A percentile compares a stretch with the other conserved stretches of the same genome.
Evolutionary conservation across 2,329 filamentous ascomycete genomes (phyloP).

Genomic region (Paraphoma chrysanthemicola): DNA sequence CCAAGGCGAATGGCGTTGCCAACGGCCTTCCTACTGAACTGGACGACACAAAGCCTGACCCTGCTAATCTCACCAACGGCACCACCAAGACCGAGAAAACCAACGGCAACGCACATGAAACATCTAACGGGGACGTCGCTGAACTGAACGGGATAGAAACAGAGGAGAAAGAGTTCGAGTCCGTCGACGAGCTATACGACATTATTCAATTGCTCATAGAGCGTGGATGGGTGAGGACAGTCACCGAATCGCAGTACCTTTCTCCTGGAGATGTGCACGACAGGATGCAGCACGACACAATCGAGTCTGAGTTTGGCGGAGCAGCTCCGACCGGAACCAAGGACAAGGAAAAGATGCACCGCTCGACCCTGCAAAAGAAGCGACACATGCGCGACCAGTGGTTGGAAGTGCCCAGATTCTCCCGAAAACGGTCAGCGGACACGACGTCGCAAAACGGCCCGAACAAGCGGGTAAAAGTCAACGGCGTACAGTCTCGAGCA

Average conservation of each 20-base stretch:
- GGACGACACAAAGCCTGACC: slow-evolving; percentile 8
- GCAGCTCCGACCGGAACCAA: slow-evolving; percentile 68
- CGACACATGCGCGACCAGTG: slow-evolving; percentile 57
- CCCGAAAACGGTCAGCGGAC: slow-evolving; percentile 23
- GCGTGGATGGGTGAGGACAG: slow-evolving; percentile 71
- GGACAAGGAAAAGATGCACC: slow-evolving; percentile 68
- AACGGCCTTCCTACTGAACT: slow-evolving; percentile 17
- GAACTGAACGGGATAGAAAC: slow-evolving; percentile 11
- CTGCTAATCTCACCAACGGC: slow-evolving; percentile 10
- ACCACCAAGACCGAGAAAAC: slow-evolving; percentile 13
- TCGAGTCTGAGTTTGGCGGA: slow-evolving; percentile 58
- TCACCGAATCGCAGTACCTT: slow-evolving; percentile 57
- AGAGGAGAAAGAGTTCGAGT: slow-evolving; percentile 42
- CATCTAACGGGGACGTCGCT: neutral
- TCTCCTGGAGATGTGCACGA: slow-evolving; percentile 62
- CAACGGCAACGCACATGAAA: slow-evolving; percentile 14
- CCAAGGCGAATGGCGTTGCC: slow-evolving; percentile 19
- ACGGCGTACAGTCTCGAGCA: slow-evolving; percentile 26
- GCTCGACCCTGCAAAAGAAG: slow-evolving; percentile 64
- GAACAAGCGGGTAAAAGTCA: slow-evolving; percentile 42
- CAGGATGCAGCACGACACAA: slow-evolving; percentile 69
- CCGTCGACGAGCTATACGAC: slow-evolving; percentile 50
- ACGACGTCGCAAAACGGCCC: slow-evolving; percentile 26
- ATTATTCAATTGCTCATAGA: slow-evolving; percentile 62
- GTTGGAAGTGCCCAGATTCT: slow-evolving; percentile 35